Evolutionary conservation across 2,329 filamentous ascomycete genomes (phyloP).

Genomic region (Corynespora cassiicola): DNA sequence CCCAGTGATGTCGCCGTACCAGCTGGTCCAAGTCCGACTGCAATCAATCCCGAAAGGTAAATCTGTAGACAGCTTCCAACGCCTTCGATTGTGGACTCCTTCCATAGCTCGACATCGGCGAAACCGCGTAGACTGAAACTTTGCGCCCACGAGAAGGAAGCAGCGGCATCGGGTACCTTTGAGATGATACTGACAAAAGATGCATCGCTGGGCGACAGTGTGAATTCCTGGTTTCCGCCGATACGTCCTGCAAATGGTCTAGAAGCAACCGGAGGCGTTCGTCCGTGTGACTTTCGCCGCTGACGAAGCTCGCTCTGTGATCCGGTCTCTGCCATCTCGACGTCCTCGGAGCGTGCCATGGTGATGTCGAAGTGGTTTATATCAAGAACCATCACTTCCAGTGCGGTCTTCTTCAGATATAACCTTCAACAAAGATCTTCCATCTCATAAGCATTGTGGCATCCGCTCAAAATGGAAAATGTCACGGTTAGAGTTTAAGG

Average conservation of each 20-base stretch:
- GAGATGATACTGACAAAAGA: slow-evolving; percentile 17
- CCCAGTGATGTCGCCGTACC: slow-evolving; percentile 28
- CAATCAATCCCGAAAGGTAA: slow-evolving; percentile 24
- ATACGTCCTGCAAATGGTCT: slow-evolving; percentile 40
- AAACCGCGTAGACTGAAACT: slow-evolving; percentile 20
- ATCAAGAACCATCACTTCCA: too few relatives aligned
- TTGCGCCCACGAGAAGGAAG: slow-evolving; percentile 23
- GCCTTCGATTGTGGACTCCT: slow-evolving; percentile 27
- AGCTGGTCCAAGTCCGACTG: slow-evolving; percentile 19
- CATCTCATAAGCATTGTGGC: too few relatives aligned
- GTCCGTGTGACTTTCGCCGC: slow-evolving; percentile 1
- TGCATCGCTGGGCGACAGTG: slow-evolving; percentile 23
- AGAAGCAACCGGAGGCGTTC: slow-evolving; percentile 16
- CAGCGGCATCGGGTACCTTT: slow-evolving; percentile 35
- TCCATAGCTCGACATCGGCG: slow-evolving; percentile 25
- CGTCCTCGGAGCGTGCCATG: not conserved
- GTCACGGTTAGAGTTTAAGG: too few relatives aligned
- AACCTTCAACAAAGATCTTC: too few relatives aligned
- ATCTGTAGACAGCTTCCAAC: slow-evolving; percentile 28
- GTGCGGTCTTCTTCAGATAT: too few relatives aligned
- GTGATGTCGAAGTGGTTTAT: too few relatives aligned
- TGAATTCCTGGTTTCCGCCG: slow-evolving; percentile 43
- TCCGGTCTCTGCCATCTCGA: not conserved
- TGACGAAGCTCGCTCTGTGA: slow-evolving; percentile 15
- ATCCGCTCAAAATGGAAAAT: too few relatives aligned